phyloP scores from a whole-genome alignment of 352 stramenopile species.

The Globisporangium perplexum region DNA sequence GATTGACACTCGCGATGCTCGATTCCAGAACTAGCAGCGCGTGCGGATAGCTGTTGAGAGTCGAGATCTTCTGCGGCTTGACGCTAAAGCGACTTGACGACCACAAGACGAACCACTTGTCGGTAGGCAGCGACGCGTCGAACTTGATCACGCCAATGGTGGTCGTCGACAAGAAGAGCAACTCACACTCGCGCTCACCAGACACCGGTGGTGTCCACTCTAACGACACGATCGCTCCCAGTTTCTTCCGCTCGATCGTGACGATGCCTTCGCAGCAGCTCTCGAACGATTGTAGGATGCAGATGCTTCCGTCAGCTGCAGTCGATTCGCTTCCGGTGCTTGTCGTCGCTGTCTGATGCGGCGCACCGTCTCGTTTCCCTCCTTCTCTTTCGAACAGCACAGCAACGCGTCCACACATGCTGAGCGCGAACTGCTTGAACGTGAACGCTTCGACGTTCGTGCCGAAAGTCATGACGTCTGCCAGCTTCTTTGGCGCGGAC shows the following conservation, averaged over 20 bases:
- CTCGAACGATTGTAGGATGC: conserved; percentile 48
- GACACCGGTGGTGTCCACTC: conserved; percentile 59
- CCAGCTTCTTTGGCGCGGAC: conserved; percentile 12
- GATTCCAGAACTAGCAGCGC: conserved; percentile 36
- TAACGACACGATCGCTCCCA: conserved; percentile 48
- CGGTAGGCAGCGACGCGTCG: conserved; percentile 27
- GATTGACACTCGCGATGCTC: conserved; percentile 51
- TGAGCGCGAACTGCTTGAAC: conserved; percentile 52
- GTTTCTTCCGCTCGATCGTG: conserved; percentile 46
- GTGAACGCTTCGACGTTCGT: conserved; percentile 22
- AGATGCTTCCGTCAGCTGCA: conserved; percentile 23
- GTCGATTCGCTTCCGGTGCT: background rate
- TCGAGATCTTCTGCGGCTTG: conserved; percentile 41
- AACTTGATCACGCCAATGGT: conserved; percentile 58
- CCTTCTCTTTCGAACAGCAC: conserved; percentile 33
- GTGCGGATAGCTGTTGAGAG: conserved; percentile 47
- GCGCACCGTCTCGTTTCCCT: background rate
- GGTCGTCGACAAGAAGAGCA: conserved; percentile 63
- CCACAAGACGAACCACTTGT: conserved; percentile 58
- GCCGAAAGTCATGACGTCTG: conserved; percentile 35
- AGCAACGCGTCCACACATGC: conserved; percentile 46
- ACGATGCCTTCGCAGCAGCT: conserved; percentile 49
- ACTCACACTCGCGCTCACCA: conserved; percentile 38
- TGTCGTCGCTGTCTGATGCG: conserved; percentile 2
- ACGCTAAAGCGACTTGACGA: conserved; percentile 54